Percentiles rank a stretch among this genome's conserved stretches.
phyloP scores from a whole-genome alignment of 2,329 filamentous ascomycete species.

The Fusarium veterinarium region DNA sequence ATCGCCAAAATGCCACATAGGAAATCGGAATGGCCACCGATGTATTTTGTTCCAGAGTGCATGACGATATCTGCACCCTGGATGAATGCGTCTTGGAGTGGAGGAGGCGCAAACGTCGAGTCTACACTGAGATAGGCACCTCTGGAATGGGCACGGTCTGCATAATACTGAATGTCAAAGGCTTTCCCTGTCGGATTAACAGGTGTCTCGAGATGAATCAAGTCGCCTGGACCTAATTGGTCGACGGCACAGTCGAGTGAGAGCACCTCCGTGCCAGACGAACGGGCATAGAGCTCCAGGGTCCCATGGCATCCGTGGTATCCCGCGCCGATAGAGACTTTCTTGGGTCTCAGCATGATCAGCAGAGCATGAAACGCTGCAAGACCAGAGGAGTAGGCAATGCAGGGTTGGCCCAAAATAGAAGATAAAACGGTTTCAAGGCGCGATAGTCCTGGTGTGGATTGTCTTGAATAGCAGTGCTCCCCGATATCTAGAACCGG shows the following conservation, averaged over 20 bases:
- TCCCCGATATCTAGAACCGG: neutral
- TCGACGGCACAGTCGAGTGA: slow-evolving; percentile 74
- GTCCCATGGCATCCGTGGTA: slow-evolving; percentile 97
- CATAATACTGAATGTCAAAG: slow-evolving; percentile 76
- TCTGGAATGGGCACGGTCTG: slow-evolving; percentile 73
- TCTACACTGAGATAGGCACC: slow-evolving; percentile 87
- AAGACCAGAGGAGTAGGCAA: slow-evolving; percentile 87
- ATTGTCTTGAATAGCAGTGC: slow-evolving; percentile 85
- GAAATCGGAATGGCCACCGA: slow-evolving; percentile 94
- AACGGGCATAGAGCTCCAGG: slow-evolving; percentile 75
- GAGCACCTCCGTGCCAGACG: slow-evolving; percentile 79
- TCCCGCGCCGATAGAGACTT: slow-evolving; percentile 82
- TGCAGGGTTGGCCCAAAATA: slow-evolving; percentile 73
- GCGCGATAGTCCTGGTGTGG: slow-evolving; percentile 81
- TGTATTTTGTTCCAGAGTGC: slow-evolving; percentile 95
- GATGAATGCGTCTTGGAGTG: slow-evolving; percentile 84
- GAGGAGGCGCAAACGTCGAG: slow-evolving; percentile 90
- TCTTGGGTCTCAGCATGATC: slow-evolving; percentile 83
- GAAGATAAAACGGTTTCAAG: slow-evolving; percentile 86
- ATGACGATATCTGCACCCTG: slow-evolving; percentile 87
- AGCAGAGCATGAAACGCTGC: slow-evolving; percentile 89
- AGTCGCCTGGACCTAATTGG: slow-evolving; percentile 78
- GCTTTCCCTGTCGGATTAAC: slow-evolving; percentile 90
- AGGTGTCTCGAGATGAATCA: slow-evolving; percentile 92
- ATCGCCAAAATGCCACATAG: slow-evolving; percentile 79